Percentiles rank a stretch among this genome's conserved stretches.
Conservation (phyloP, 2,329 filamentous ascomycete genomes). For the Colletotrichum falcatum region DNA sequence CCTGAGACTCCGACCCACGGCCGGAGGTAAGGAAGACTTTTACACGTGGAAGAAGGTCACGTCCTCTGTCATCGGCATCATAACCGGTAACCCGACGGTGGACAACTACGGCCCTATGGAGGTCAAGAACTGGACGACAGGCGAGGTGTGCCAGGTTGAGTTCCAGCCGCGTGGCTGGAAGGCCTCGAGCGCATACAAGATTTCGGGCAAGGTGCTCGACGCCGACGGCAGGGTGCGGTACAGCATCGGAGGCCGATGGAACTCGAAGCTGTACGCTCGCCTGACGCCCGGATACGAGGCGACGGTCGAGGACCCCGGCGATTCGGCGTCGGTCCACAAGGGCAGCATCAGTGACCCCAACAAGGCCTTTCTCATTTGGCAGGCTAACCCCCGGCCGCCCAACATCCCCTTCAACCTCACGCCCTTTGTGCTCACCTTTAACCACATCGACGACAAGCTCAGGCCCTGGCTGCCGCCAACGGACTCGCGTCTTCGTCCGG, state of each 20-base stretch:
- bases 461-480: slow-evolving; percentile 85
- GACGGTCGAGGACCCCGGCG: slow-evolving; percentile 69
- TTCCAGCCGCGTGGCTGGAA: slow-evolving; percentile 98
- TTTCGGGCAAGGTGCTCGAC: slow-evolving; percentile 87
- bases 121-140: slow-evolving; percentile 96
- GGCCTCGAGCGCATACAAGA: slow-evolving; percentile 88
- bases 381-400: slow-evolving; percentile 82
- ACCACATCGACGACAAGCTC: slow-evolving; percentile 89
- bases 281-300: slow-evolving; percentile 92
- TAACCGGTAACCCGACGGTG: slow-evolving; percentile 95
- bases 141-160: slow-evolving; percentile 88
- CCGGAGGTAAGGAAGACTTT: slow-evolving; percentile 83
- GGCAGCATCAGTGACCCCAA: slow-evolving; percentile 73
- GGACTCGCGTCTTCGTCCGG: slow-evolving; percentile 90
- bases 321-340: slow-evolving; percentile 53
- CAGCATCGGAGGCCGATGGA: slow-evolving; percentile 95
- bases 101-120: slow-evolving; percentile 99
- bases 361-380: slow-evolving; percentile 92
- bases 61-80: slow-evolving; percentile 97
- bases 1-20: slow-evolving; percentile 80
- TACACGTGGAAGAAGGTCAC: slow-evolving; percentile 99
- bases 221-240: slow-evolving; percentile 83
- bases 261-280: slow-evolving; percentile 95
- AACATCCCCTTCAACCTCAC: slow-evolving; percentile 98
- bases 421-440: slow-evolving; percentile 94